Evolutionary conservation across 148 eudicot species (phyloP), one percentile per base, ranked within the genome.

Genomic region (Drosera capensis): DNA sequence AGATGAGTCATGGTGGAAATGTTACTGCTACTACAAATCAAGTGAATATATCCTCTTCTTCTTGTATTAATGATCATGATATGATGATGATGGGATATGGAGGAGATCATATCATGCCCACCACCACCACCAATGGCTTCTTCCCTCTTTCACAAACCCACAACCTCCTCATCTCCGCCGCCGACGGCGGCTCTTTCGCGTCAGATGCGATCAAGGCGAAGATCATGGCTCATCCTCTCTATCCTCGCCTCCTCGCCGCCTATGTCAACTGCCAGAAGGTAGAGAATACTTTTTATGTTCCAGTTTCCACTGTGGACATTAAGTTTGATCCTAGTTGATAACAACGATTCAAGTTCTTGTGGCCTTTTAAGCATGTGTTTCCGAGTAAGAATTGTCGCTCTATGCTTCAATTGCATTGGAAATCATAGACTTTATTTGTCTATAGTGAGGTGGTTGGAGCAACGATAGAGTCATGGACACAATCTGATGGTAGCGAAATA

Each of bases 151-250:
- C n/a, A n/a, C n/a, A n/a, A n/a, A n/a, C n/a, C n/a, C n/a, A n/a
- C n/a, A n/a, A n/a, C n/a, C n/a, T n/a, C n/a, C n/a, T n/a, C n/a
- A n/a, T n/a, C n/a, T n/a, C n/a, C n/a, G n/a, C n/a, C 46, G 31
- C 20, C 38, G 38, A 2, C 9, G 38, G 38, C 5, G 38, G 24
- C 29, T 8, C 55, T 11, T 24, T 52, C 41, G 52, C 59, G 49
- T 65, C 62, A n/a, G n/a, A n/a, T 45, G 64, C 66, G 35, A 69
- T 71, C 49, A 86, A 73, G 68, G 79, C 87, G 0, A 82, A 78
- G 72, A 86, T 86, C 68, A 75, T 86, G 93, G 59, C 84, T 42
- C 96, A 86, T 65, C 96, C 96, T 60, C 81, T 72, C 44, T 86
- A 86, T 62, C 84, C 75, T 26, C 79, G 96, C 15, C 79, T 86